Evolutionary conservation across 768 basidiomycete genomes (phyloP).

Genomic region (Boletus pseudo-olivaceus): DNA sequence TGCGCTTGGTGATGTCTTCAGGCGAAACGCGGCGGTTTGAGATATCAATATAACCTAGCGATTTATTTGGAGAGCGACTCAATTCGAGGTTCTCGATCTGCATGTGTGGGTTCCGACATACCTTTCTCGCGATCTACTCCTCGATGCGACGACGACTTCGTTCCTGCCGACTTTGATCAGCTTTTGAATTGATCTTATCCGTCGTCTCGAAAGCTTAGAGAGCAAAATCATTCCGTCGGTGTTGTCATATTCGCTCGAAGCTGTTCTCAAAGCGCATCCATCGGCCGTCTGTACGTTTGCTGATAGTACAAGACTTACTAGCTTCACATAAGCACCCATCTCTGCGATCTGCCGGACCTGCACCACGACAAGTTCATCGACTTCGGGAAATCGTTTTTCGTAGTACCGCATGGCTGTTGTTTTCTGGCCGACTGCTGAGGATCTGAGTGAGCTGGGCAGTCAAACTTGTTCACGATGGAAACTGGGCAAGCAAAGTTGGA

Average conservation of each 20-base stretch:
- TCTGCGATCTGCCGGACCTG: conserved; percentile 99
- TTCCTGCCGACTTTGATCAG: conserved; percentile 96
- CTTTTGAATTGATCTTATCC: conserved; percentile 96
- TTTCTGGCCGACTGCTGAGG: background rate
- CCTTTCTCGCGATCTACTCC: conserved; percentile 99
- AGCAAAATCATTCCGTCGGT: conserved; percentile 99
- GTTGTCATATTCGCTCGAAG: conserved; percentile 98
- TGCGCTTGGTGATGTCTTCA: conserved; percentile 98
- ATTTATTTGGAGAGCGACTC: background rate
- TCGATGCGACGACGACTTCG: conserved; percentile 95
- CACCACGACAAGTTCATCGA: conserved; percentile 99
- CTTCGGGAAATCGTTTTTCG: conserved; percentile 89
- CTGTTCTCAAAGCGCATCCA: conserved; percentile 36
- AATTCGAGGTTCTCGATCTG: background rate
- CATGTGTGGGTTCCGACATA: conserved; percentile 28
- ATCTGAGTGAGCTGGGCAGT: too few species aligned
- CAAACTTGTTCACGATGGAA: background rate
- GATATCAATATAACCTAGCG: conserved; percentile 92
- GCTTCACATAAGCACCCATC: conserved; percentile 99
- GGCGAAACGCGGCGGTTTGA: conserved; percentile 97
- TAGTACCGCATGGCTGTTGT: conserved; percentile 75
- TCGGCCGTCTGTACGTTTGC: background rate
- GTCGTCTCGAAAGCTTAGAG: conserved; percentile 94
- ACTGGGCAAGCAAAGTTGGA: background rate
- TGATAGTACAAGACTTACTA: conserved; percentile 52